phyloP scores from a whole-genome alignment of 306 rosid species.

The Senna tora region DNA sequence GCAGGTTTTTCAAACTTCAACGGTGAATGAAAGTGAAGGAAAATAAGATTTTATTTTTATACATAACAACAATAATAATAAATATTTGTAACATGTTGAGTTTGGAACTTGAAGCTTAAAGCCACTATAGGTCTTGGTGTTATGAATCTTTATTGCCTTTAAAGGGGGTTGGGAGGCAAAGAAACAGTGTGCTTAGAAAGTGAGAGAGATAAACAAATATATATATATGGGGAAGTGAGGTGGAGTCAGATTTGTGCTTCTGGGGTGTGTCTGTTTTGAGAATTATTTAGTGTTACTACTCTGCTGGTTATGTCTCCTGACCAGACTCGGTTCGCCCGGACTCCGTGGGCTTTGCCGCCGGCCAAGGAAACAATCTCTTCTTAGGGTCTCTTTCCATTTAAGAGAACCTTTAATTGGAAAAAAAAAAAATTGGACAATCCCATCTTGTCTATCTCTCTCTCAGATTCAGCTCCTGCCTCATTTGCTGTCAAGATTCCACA shows the following conservation, averaged over 20 bases:
- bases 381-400: conserved; percentile 74
- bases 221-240: conserved; percentile 62
- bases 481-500: conserved; percentile 77
- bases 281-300: conserved; percentile 68
- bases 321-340: conserved; percentile 78
- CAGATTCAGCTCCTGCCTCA: conserved; percentile 57
- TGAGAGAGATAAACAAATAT: conserved; percentile 46
- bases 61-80: too few species aligned
- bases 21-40: conserved; percentile 36
- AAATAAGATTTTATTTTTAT: neutral
- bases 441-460: conserved; percentile 45
- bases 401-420: conserved; percentile 72
- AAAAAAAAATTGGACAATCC: conserved; percentile 48
- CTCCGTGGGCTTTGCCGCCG: conserved; percentile 97
- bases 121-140: conserved; percentile 48
- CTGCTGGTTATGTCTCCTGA: conserved; percentile 83
- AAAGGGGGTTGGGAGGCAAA: conserved; percentile 40
- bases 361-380: conserved; percentile 91
- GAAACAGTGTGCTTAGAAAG: conserved; percentile 59
- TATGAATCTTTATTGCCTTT: conserved; percentile 50
- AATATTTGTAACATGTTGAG: conserved; percentile 48
- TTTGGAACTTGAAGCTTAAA: conserved; percentile 74
- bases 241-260: conserved; percentile 83
- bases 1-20: conserved; percentile 71
- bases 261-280: conserved; percentile 55